Evolutionary conservation across 495 filamentous ascomycete species (phyloP).

Genomic region (Daldinia grandis): DNA sequence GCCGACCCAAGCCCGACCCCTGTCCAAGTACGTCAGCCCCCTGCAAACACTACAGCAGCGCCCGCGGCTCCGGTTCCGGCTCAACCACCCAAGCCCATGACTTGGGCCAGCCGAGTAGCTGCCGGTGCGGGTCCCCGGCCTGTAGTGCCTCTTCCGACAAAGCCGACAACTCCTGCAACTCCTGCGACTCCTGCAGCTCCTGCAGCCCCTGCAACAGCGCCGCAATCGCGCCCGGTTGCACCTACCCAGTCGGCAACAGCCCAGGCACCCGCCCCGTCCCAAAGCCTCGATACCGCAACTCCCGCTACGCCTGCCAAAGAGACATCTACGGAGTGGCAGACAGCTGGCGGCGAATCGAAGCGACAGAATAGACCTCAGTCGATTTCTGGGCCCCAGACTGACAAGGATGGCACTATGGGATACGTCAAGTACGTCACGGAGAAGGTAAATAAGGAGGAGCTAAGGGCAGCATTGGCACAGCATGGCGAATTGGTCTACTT

Average conservation of each 20-base stretch:
- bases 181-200: slow-evolving; percentile 55
- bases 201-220: slow-evolving; percentile 51
- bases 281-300: slow-evolving; percentile 37
- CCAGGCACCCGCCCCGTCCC: slow-evolving; percentile 43
- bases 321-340: slow-evolving; percentile 75
- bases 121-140: slow-evolving; percentile 57
- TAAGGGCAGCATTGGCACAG: slow-evolving; percentile 69
- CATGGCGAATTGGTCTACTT: slow-evolving; percentile 86
- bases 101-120: slow-evolving; percentile 84
- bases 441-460: slow-evolving; percentile 73
- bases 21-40: slow-evolving; percentile 54
- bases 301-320: slow-evolving; percentile 51
- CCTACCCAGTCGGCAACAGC: slow-evolving; percentile 28
- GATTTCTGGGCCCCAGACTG: slow-evolving; percentile 55
- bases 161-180: slow-evolving; percentile 50
- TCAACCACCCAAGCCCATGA: slow-evolving; percentile 71
- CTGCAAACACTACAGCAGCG: slow-evolving; percentile 44
- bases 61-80: slow-evolving; percentile 42
- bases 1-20: slow-evolving; percentile 68
- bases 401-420: slow-evolving; percentile 75
- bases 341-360: slow-evolving; percentile 82
- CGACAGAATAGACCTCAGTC: slow-evolving; percentile 73
- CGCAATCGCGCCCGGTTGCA: slow-evolving; percentile 34
- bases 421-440: slow-evolving; percentile 96
- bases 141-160: slow-evolving; percentile 56